A percentile compares a stretch with the other conserved stretches of the same genome.
Evolutionary conservation across 768 basidiomycete genomes (phyloP).

Genomic region (Russula sp.): DNA sequence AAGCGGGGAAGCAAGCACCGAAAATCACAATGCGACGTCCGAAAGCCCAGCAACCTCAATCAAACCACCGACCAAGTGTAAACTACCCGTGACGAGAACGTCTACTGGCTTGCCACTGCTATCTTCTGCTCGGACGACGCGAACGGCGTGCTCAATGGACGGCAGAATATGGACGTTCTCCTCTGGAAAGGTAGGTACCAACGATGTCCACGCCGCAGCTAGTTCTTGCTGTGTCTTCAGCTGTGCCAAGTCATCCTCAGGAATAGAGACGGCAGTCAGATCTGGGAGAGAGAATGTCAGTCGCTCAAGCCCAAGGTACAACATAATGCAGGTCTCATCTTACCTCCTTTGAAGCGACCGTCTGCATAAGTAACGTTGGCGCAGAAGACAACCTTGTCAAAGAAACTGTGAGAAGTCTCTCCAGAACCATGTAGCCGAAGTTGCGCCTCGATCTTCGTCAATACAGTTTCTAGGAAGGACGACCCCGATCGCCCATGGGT

Average conservation of each 20-base stretch:
- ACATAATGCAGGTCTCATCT: slow-evolving; percentile 25
- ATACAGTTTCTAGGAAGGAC: slow-evolving; percentile 57
- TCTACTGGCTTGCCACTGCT: slow-evolving; percentile 34
- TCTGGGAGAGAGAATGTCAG: slow-evolving; percentile 44
- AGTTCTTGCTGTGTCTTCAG: slow-evolving; percentile 75
- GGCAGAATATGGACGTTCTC: slow-evolving; percentile 71
- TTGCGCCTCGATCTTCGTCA: slow-evolving; percentile 44
- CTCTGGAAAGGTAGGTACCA: slow-evolving; percentile 55
- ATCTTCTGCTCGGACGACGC: slow-evolving; percentile 44
- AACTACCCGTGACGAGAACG: slow-evolving; percentile 86
- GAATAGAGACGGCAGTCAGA: slow-evolving; percentile 62
- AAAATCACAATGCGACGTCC: slow-evolving; percentile 50
- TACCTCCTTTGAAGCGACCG: slow-evolving; percentile 88
- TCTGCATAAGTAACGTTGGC: slow-evolving; percentile 92
- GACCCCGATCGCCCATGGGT: slow-evolving; percentile 82
- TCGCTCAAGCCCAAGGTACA: too few relatives aligned
- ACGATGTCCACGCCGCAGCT: slow-evolving; percentile 60
- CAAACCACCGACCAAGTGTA: slow-evolving; percentile 91
- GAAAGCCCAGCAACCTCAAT: slow-evolving; percentile 86
- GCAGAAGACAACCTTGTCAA: slow-evolving; percentile 89
- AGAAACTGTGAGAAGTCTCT: slow-evolving; percentile 45
- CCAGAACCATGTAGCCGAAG: slow-evolving; percentile 38
- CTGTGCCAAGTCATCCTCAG: slow-evolving; percentile 53
- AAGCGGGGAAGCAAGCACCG: neutral
- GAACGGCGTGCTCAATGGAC: slow-evolving; percentile 87